Conservation (phyloP, 129 eudicot genomes). For the Centella asiatica region DNA sequence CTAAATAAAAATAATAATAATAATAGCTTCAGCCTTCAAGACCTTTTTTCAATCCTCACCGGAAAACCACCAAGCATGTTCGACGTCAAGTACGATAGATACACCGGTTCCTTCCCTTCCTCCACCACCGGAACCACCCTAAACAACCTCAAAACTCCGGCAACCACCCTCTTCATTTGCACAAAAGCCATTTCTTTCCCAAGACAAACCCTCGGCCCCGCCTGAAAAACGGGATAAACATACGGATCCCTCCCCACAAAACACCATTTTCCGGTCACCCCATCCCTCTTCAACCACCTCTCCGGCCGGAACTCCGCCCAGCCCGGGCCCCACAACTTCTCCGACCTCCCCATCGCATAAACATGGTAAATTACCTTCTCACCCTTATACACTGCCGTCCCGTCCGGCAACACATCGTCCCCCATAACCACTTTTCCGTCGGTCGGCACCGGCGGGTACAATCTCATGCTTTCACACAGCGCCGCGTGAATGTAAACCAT, state of each 20-base stretch:
- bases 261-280: constrained; percentile 19
- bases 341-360: constrained; percentile 65
- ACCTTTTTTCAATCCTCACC: constrained; percentile 35
- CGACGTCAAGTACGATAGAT: constrained; percentile 24
- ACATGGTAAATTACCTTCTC: constrained; percentile 32
- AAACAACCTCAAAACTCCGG: constrained; percentile 37
- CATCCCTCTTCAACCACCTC: constrained; percentile 53
- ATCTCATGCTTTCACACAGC: constrained; percentile 53
- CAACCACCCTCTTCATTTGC: constrained; percentile 70
- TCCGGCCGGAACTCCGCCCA: constrained; percentile 53
- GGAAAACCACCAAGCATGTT: constrained; percentile 47
- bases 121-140: constrained; percentile 38
- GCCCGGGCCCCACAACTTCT: constrained; percentile 50
- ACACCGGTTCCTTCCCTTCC: constrained; percentile 31
- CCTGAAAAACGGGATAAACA: constrained; percentile 61
- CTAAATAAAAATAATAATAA: no score
- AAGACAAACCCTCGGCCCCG: constrained; percentile 63
- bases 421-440: constrained; percentile 24
- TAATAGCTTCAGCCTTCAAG: no score
- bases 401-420: constrained; percentile 49
- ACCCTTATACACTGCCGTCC: constrained; percentile 40
- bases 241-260: constrained; percentile 32
- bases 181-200: constrained; percentile 68
- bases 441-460: constrained; percentile 55
- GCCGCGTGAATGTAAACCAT: constrained; percentile 61